phyloP scores from a whole-genome alignment of 768 basidiomycete genomes.

The Agrocybe chaxingu region DNA sequence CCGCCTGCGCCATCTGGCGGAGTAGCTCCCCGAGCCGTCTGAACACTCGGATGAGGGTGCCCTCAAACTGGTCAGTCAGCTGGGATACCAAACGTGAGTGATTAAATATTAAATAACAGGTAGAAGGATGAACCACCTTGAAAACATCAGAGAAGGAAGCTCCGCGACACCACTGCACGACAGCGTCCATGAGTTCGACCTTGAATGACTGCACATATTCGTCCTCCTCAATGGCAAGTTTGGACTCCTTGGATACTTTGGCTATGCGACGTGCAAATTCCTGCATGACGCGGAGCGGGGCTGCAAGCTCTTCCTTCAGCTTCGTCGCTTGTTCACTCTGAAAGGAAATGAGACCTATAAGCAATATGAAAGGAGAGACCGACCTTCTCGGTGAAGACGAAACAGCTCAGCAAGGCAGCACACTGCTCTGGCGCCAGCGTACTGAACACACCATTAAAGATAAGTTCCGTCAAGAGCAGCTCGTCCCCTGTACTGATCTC shows the following conservation, averaged over 20 bases:
- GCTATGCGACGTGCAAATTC: slow-evolving; percentile 94
- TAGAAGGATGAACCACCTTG: slow-evolving; percentile 60
- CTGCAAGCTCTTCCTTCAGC: slow-evolving; percentile 90
- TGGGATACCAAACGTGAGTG: slow-evolving; percentile 24
- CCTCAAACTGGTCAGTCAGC: slow-evolving; percentile 97
- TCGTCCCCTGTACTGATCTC: slow-evolving; percentile 99
- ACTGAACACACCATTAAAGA: slow-evolving; percentile 98
- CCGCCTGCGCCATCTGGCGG: slow-evolving; percentile 93
- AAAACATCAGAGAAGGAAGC: slow-evolving; percentile 94
- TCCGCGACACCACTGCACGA: slow-evolving; percentile 97
- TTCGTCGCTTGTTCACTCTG: slow-evolving; percentile 85
- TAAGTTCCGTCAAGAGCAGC: slow-evolving; percentile 90
- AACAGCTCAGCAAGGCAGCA: slow-evolving; percentile 93
- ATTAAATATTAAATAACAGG: too few relatives aligned
- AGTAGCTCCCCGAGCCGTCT: slow-evolving; percentile 90
- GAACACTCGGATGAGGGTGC: slow-evolving; percentile 95
- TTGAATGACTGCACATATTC: slow-evolving; percentile 97
- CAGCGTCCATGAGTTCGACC: slow-evolving; percentile 97
- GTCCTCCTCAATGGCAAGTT: slow-evolving; percentile 84
- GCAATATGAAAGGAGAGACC: neutral
- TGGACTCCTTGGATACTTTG: slow-evolving; percentile 94
- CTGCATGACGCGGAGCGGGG: slow-evolving; percentile 91
- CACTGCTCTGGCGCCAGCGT: slow-evolving; percentile 85
- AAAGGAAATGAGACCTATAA: neutral
- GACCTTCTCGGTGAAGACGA: slow-evolving; percentile 97